Evolutionary conservation across 441 rosid genomes (phyloP).

Genomic region (Syzygium malaccense): DNA sequence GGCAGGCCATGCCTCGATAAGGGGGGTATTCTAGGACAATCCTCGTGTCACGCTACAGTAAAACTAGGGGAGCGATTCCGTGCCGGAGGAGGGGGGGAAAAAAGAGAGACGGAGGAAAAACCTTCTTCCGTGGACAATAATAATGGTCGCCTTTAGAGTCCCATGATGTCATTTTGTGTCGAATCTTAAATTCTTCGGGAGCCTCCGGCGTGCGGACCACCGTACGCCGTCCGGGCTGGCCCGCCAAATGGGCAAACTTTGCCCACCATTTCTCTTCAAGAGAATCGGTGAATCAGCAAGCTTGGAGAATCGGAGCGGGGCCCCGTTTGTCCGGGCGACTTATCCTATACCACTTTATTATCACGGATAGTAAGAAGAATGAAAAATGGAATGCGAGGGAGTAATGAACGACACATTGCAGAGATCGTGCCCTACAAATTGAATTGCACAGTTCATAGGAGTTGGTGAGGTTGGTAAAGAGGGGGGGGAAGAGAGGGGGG

Average conservation of each 20-base stretch:
- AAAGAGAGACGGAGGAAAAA: neutral
- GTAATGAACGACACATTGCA: neutral
- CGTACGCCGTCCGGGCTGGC: neutral
- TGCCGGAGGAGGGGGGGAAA: no score
- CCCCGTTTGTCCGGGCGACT: neutral
- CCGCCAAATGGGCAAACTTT: neutral
- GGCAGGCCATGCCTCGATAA: neutral
- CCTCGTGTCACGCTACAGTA: neutral
- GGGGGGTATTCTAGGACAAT: accelerated
- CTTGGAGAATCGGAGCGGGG: neutral
- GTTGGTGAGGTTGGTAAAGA: neutral
- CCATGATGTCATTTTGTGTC: accelerated
- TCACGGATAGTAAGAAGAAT: accelerated
- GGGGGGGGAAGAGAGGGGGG: no score
- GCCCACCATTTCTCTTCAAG: neutral
- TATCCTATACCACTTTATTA: neutral
- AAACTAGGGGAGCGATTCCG: neutral
- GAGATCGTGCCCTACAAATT: neutral
- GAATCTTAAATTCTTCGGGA: neutral
- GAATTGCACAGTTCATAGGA: neutral
- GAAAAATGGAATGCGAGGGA: neutral
- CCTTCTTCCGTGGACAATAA: neutral
- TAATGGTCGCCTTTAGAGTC: neutral
- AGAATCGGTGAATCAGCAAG: neutral
- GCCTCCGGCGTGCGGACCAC: neutral